These are phyloP conservation scores for Tetraselmis striata DNA, from an alignment of 139 green algal species.

Conservation along the genomic window DNA sequence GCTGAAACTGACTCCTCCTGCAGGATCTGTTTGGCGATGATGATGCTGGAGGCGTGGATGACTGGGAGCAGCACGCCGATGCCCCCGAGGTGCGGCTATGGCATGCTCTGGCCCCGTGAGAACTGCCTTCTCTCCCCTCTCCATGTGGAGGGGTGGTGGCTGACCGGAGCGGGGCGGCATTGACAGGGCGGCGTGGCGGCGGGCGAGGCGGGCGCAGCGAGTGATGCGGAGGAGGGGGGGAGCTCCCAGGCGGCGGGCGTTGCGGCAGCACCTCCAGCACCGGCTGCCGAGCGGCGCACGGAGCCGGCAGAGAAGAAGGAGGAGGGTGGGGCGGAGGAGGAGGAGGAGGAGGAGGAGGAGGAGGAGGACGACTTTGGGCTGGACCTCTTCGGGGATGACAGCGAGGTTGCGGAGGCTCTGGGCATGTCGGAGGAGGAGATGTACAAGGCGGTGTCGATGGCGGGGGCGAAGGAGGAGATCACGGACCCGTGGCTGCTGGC, in stretches of 20 bases:
- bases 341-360: constrained; percentile 18
- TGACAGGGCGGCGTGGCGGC: background rate
- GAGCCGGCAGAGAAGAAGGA: background rate
- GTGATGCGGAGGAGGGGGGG: no score
- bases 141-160: no score
- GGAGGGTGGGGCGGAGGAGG: background rate
- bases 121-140: no score
- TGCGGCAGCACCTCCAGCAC: no score
- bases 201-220: no score
- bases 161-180: no score
- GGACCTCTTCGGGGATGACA: constrained; percentile 35
- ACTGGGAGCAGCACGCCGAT: background rate
- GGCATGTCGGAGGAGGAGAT: constrained; percentile 31
- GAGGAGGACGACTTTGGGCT: constrained; percentile 16
- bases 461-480: background rate
- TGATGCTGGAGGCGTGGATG: background rate
- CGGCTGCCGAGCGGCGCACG: no score
- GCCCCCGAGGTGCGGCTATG: background rate
- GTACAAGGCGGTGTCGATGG: background rate
- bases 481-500: background rate
- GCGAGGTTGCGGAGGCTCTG: constrained; percentile 2
- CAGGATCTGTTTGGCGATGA: constrained; percentile 1
- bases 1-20: no score
- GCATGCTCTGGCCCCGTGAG: no score
- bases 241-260: no score